Base-by-base conservation (phyloP, 371 early-diverging fungal species). In the Batrachochytrium dendrobatidis region DNA sequence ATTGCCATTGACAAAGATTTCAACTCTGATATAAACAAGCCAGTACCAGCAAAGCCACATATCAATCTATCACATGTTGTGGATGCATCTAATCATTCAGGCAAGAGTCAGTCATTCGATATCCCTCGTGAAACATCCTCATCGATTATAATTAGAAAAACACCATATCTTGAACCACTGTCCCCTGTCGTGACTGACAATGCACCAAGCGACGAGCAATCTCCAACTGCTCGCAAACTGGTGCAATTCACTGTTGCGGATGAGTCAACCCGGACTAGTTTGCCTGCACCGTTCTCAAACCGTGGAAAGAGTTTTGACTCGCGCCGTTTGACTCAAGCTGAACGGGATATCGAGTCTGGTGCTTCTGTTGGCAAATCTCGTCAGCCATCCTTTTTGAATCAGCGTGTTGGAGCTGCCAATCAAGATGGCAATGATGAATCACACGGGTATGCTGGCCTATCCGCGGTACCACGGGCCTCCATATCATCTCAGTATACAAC, bases 261-360 rank as follows among this genome's bases (percentile, higher is more conserved):
- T 12, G 39, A 39, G 39, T 12, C 39, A 12, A n/a, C 12, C 15
- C 12, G 39, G 15, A n/a, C 39, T n/a, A n/a, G 15, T 12, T 39
- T n/a, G 39, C 12, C 39, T n/a, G 39, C 39, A 39, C 39, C 39
- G 15, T 39, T 15, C 39, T n/a, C 12, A n/a, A n/a, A n/a, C 12
- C 39, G 39, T n/a, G 39, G 39, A 39, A 39, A 39, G 39, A 39
- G 39, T n/a, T 39, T 39, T n/a, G 39, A 39, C 39, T 15, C 39
- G 39, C 39, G 39, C 15, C 39, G n/a, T n/a, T 39, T 39, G 12
- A 39, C 39, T 15, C 15, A 12, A 12, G 39, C n/a, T 39, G 39
- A n/a, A 12, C 15, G 15, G 15, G 39, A 12, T 39, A n/a, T n/a
- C 39, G 39, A 39, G 15, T 12, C 39, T 39, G 39, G 15, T 39